Conservation (phyloP, 495 filamentous ascomycete species). For the Daldinia concentrica region DNA sequence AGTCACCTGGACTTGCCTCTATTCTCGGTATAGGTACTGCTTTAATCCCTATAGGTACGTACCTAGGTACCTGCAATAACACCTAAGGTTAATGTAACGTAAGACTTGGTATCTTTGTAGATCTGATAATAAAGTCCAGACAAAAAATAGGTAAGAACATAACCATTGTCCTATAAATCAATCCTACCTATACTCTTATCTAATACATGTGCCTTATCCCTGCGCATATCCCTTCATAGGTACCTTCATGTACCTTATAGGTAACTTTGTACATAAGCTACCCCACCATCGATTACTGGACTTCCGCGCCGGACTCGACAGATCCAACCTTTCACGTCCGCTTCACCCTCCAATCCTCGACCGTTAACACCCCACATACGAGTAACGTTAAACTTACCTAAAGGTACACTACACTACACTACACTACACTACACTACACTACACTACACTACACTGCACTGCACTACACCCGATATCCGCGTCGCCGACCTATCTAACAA, state of each 20-base stretch:
- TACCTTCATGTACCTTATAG: not conserved
- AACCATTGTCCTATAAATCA: not conserved
- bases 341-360: not conserved
- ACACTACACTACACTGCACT: too few relatives aligned
- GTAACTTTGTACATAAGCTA: not conserved
- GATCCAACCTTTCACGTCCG: not conserved
- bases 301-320: not conserved
- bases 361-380: not conserved
- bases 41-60: not conserved
- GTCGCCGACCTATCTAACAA: not conserved
- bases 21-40: too few relatives aligned
- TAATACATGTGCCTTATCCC: not conserved
- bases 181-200: not conserved
- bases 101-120: not conserved
- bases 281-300: constrained; percentile 1
- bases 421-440: too few relatives aligned
- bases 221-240: not conserved
- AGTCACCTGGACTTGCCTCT: not conserved
- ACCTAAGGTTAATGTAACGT: not conserved
- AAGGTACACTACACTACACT: not conserved
- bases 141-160: not conserved
- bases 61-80: not conserved
- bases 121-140: not conserved
- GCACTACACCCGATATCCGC: too few relatives aligned
- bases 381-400: not conserved